Base-by-base conservation (phyloP, 306 rosid species). In the Begonia fuchsioides region DNA sequence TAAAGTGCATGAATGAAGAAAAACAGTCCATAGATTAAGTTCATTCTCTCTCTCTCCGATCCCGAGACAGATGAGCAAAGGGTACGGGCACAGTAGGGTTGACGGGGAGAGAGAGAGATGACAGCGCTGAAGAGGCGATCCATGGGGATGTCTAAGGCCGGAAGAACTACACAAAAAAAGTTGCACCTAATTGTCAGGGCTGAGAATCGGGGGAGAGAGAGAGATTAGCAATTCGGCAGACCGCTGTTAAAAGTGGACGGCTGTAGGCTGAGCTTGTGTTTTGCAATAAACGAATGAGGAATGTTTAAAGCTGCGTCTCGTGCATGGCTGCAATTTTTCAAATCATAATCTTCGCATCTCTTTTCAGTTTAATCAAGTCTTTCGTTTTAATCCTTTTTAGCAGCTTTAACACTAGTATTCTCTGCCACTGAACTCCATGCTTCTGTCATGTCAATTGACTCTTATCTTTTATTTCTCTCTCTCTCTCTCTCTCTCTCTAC, bases 141-240 rank as follows among this genome's bases (percentile, higher is more conserved):
- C 66, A 51, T 59, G 54, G 65, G 38, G 72, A 61, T 49, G 47
- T 49, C 61, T 54, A 64, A 70, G 77, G 63, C 61, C 81, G 52
- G 64, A 64, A 55, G 64, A 64, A 53, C 74, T 63, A 57, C 80
- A 73, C 85, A 52, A 70, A 73, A 77, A 68, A 72, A 65, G 79
- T 66, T 72, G 62, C 71, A 65, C 56, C 55, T 47, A 52, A 45
- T 52, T 57, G 70, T 65, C 59, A 44, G 40, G 19, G 38, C 44
- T 41, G 39, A 15, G 17, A 8, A 44, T 15, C 50, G 44, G 52
- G 52, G 50, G 52, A 17, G 43, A 16, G 39, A 26, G 55, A 57
- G 58, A 50, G 14, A 41, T 10, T 10, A 41, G 12, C 67, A 65
- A 54, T 61, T 59, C 66, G 35, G 50, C 58, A 60, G 44, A 3